Base-by-base conservation (phyloP, 2,329 filamentous ascomycete genomes). In the Pseudocercospora fijiensis region DNA sequence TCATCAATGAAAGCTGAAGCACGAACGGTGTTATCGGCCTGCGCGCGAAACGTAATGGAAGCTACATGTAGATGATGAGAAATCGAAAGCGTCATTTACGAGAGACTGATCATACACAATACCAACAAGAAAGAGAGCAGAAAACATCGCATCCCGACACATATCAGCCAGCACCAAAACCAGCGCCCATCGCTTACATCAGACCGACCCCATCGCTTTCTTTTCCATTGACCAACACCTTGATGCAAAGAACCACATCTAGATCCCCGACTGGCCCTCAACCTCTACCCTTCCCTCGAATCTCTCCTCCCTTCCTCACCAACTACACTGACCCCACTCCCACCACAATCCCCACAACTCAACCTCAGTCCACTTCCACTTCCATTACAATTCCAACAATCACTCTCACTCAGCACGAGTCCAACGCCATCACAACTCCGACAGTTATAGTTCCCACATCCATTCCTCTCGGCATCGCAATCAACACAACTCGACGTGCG, bases 391-490 rank as follows among this genome's bases (percentile, higher is more conserved):
- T 33, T 47, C 16, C 18, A 43, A 45, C 65, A 66, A 43, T 37
- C 11, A 26, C 24, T 26, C n/a, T 27, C 26, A 20, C 28, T 53
- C 13, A 53, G 49, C 2, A 58, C 41, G 3, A 55, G 45, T 4
- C 60, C 53, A 6, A 57, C 27, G 26, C 60, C 60, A 10, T 47
- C n/a, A 57, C 60, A 62, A n/a, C 16, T 27, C 43, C 56, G 37
- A 61, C 65, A 66, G 26, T 66, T 66, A 57, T 58, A 64, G 33
- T 66, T 66, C 27, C 65, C 65, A 51, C 65, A 66, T 8, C 65
- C 65, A 27, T 66, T 64, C 58, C 63, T 64, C 53, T 66, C 65
- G 10, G 65, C 65, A 53, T 66, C 41, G 28, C 65, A 66, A 47
- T 59, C 61, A n/a, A 28, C 28, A 37, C 65, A 66, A 24, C 43